These are phyloP conservation scores for Pulveroboletus sp. DNA, from an alignment of 768 basidiomycete genomes.

Conservation along the genomic window DNA sequence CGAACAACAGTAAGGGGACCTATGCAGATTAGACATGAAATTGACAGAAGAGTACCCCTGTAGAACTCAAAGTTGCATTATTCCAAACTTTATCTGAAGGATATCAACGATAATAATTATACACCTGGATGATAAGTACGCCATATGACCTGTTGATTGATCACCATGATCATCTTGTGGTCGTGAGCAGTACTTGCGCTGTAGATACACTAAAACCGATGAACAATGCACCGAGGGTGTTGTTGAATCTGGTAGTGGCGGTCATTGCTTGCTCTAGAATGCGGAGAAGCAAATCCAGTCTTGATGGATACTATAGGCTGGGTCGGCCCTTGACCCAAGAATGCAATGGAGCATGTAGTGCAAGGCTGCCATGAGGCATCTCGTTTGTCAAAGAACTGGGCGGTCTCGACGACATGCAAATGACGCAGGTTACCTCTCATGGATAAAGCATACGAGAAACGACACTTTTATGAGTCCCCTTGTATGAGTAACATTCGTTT, in stretches of 20 bases:
- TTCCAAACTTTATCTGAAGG: constrained; percentile 47
- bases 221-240: constrained; percentile 58
- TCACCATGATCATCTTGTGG: constrained; percentile 12
- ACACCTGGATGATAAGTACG: constrained; percentile 48
- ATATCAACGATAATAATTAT: constrained; percentile 52
- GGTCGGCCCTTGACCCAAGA: too few species aligned
- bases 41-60: background rate
- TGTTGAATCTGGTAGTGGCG: constrained; percentile 27
- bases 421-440: too few species aligned
- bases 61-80: constrained; percentile 44
- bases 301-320: too few species aligned
- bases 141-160: constrained; percentile 42
- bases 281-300: background rate
- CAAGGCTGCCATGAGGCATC: too few species aligned
- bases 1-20: constrained; percentile 34
- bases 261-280: constrained; percentile 14
- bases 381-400: too few species aligned
- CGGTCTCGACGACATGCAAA: too few species aligned
- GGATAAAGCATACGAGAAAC: too few species aligned
- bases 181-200: constrained; percentile 18
- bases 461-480: too few species aligned
- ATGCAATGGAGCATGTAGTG: too few species aligned
- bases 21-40: constrained; percentile 6
- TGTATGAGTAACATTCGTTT: too few species aligned
- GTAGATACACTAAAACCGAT: constrained; percentile 53